A percentile compares a stretch with the other conserved stretches of the same genome.
Evolutionary conservation across 768 basidiomycete species (phyloP).

Genomic region (Pilatotrama ljubarskyi): DNA sequence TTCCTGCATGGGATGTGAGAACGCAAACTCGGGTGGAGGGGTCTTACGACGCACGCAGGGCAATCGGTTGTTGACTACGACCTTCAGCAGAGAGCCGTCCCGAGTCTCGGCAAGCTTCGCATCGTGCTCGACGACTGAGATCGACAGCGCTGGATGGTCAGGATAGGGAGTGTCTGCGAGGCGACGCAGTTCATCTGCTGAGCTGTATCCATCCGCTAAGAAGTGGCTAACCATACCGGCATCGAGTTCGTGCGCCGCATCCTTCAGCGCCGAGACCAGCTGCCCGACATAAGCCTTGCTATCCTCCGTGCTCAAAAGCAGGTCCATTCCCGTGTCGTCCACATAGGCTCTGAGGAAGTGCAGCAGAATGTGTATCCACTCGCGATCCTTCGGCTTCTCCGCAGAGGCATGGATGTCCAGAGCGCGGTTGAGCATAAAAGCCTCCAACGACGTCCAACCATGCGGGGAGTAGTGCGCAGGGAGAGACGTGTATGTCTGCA

Average conservation of each 20-base stretch:
- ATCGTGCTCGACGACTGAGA: slow-evolving; percentile 44
- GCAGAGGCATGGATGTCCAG: slow-evolving; percentile 63
- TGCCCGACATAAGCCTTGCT: slow-evolving; percentile 50
- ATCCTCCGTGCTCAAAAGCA: slow-evolving; percentile 55
- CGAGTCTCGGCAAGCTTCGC: slow-evolving; percentile 56
- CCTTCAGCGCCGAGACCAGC: slow-evolving; percentile 51
- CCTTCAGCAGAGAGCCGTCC: slow-evolving; percentile 65
- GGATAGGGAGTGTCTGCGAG: slow-evolving; percentile 62
- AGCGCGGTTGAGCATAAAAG: slow-evolving; percentile 74
- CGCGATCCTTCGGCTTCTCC: slow-evolving; percentile 60
- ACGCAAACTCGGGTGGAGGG: not conserved
- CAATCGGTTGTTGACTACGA: slow-evolving; percentile 62
- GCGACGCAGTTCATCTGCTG: not conserved
- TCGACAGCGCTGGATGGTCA: slow-evolving; percentile 67
- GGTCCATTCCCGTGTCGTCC: slow-evolving; percentile 51
- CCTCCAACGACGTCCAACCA: slow-evolving; percentile 78
- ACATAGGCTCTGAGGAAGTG: slow-evolving; percentile 74
- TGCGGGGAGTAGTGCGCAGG: slow-evolving; percentile 85
- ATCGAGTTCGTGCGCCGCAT: slow-evolving; percentile 52
- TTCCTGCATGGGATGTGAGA: slow-evolving; percentile 40
- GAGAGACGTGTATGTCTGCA: slow-evolving; percentile 74
- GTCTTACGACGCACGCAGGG: slow-evolving; percentile 63
- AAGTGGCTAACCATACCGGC: slow-evolving; percentile 40
- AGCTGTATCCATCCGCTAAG: slow-evolving; percentile 2
- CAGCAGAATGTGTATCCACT: slow-evolving; percentile 80